A percentile compares a stretch with the other conserved stretches of the same genome.
phyloP scores from a whole-genome alignment of 441 rosid genomes.

The Aquilaria agallochum region DNA sequence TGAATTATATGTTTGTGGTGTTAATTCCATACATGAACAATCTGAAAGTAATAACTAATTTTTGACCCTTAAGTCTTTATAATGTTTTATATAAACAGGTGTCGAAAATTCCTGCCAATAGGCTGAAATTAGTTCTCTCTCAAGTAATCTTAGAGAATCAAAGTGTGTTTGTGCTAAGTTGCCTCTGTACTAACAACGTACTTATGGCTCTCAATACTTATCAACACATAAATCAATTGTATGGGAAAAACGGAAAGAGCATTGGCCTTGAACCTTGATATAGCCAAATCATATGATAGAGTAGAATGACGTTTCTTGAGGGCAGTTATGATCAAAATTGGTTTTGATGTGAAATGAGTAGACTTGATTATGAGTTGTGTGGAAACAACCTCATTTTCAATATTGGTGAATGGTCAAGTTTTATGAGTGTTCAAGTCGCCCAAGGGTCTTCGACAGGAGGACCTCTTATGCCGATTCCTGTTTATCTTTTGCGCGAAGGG shows the following conservation, averaged over 20 bases:
- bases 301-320: background rate
- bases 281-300: conserved; percentile 7
- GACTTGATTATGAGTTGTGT: background rate
- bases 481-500: conserved; percentile 1
- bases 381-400: background rate
- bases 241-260: background rate
- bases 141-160: background rate
- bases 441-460: background rate
- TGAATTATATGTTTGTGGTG: no score
- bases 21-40: no score
- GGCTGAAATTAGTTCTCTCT: background rate
- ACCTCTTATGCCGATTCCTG: background rate
- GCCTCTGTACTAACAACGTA: background rate
- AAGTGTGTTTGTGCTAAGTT: background rate
- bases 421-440: background rate
- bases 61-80: background rate
- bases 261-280: conserved; percentile 1
- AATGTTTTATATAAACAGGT: background rate
- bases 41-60: background rate
- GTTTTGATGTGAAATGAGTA: background rate
- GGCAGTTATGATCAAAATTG: background rate
- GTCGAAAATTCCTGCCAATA: background rate
- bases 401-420: background rate
- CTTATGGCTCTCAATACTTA: background rate
- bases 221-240: background rate